These are phyloP conservation scores for Aspergillus arachidicola DNA, from an alignment of 2,329 filamentous ascomycete genomes.

Conservation along the genomic window DNA sequence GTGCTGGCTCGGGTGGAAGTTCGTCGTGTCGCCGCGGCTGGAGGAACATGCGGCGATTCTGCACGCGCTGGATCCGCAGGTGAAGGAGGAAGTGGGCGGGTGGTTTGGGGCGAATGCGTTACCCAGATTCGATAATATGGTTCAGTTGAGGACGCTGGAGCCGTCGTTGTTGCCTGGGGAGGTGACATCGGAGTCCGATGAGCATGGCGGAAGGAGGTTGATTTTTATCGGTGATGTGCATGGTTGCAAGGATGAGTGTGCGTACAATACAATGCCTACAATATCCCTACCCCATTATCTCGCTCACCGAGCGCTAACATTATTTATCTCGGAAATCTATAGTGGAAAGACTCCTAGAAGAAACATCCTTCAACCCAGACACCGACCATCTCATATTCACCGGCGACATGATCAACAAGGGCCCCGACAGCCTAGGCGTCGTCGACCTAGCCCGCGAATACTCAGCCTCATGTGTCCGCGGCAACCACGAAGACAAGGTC, in stretches of 20 bases:
- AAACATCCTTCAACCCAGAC: constrained; percentile 63
- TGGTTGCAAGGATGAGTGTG: constrained; percentile 73
- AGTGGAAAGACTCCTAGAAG: constrained; percentile 64
- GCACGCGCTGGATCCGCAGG: constrained; percentile 34
- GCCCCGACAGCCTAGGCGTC: constrained; percentile 78
- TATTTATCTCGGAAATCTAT: background rate
- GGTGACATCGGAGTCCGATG: constrained; percentile 9
- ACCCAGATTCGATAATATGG: constrained; percentile 53
- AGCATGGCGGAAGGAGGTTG: constrained; percentile 58
- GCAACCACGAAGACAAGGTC: constrained; percentile 89
- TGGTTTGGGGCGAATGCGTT: constrained; percentile 52
- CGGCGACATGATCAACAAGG: constrained; percentile 83
- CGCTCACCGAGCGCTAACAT: background rate
- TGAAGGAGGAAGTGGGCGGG: constrained; percentile 31
- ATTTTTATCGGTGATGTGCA: constrained; percentile 91
- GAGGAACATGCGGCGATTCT: constrained; percentile 35
- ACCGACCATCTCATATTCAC: constrained; percentile 75
- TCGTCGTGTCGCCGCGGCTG: constrained; percentile 33
- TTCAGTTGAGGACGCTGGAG: constrained; percentile 55
- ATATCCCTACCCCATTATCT: background rate
- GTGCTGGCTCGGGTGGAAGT: constrained; percentile 37
- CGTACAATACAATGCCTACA: constrained; percentile 25
- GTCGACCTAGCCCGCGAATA: constrained; percentile 73
- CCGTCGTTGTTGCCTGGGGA: constrained; percentile 47
- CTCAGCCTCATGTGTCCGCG: constrained; percentile 79